Conservation (phyloP, 23 red algal species). For the Gracilaria gracilis region DNA sequence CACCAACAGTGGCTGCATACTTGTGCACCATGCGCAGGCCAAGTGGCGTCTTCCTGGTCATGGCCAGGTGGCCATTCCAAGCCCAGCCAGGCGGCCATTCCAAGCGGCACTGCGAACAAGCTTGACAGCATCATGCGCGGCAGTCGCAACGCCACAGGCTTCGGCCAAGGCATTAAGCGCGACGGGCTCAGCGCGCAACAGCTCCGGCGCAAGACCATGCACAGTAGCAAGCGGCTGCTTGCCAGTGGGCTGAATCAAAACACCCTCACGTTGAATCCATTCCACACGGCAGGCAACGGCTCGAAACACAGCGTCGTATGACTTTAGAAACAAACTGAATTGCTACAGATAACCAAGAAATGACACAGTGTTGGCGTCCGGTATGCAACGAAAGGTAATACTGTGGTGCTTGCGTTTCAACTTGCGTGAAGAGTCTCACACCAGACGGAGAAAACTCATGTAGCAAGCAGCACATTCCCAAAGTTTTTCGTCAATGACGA, state of each 20-base stretch:
- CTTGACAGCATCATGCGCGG: constrained; percentile 17
- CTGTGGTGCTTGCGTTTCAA: too few relatives aligned
- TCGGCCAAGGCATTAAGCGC: constrained; percentile 85
- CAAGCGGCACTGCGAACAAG: constrained; percentile 56
- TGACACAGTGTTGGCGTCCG: too few relatives aligned
- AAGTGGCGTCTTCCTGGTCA: constrained; percentile 93
- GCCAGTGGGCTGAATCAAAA: neutral
- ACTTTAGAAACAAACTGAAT: too few relatives aligned
- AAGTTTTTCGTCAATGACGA: too few relatives aligned
- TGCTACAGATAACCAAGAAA: too few relatives aligned
- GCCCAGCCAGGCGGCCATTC: too few relatives aligned
- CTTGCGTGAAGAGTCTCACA: too few relatives aligned
- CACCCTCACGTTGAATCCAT: constrained; percentile 35
- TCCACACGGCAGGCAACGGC: constrained; percentile 69
- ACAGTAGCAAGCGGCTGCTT: constrained; percentile 78
- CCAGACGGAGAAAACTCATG: too few relatives aligned
- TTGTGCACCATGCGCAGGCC: constrained; percentile 96
- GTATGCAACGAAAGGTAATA: too few relatives aligned
- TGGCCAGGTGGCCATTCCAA: too few relatives aligned
- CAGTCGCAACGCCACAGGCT: constrained; percentile 83
- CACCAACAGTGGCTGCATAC: constrained; percentile 88
- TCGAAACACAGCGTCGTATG: constrained; percentile 89
- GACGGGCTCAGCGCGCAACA: constrained; percentile 86
- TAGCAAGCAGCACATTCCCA: too few relatives aligned
- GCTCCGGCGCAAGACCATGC: constrained; percentile 49